Conservation (phyloP, 2,329 filamentous ascomycete genomes). For the Exophiala alcalophila region DNA sequence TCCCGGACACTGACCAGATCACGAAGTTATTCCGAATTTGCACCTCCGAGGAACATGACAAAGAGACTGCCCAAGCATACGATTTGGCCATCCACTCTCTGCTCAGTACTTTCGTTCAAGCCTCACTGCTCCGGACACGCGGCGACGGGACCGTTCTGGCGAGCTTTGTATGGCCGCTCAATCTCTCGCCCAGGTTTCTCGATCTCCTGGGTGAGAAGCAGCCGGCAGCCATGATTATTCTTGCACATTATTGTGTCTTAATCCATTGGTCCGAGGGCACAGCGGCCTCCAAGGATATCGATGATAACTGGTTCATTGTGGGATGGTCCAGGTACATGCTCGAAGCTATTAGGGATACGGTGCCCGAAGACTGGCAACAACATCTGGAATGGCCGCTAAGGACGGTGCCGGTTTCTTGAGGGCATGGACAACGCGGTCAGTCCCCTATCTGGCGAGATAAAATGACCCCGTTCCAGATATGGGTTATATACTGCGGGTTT, state of each 20-base stretch:
- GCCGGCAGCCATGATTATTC: constrained; percentile 37
- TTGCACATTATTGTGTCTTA: constrained; percentile 34
- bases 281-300: constrained; percentile 23
- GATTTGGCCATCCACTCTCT: constrained; percentile 34
- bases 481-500: too few relatives aligned
- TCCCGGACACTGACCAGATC: constrained; percentile 31
- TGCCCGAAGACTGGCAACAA: constrained; percentile 32
- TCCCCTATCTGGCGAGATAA: too few relatives aligned
- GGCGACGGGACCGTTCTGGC: constrained; percentile 33
- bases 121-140: constrained; percentile 29
- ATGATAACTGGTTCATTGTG: constrained; percentile 33
- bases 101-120: constrained; percentile 34
- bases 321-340: constrained; percentile 34
- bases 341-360: constrained; percentile 30
- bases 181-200: constrained; percentile 35
- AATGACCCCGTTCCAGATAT: too few relatives aligned
- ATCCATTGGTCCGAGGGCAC: constrained; percentile 31
- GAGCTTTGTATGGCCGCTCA: constrained; percentile 40
- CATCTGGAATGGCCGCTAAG: constrained; percentile 32
- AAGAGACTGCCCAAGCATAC: constrained; percentile 31
- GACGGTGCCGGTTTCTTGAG: too few relatives aligned
- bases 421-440: too few relatives aligned
- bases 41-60: constrained; percentile 28
- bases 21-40: constrained; percentile 33
- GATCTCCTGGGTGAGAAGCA: constrained; percentile 39